These are phyloP conservation scores for Fusarium tjaetaba DNA, from an alignment of 2,329 filamentous ascomycete genomes.

Conservation along the genomic window DNA sequence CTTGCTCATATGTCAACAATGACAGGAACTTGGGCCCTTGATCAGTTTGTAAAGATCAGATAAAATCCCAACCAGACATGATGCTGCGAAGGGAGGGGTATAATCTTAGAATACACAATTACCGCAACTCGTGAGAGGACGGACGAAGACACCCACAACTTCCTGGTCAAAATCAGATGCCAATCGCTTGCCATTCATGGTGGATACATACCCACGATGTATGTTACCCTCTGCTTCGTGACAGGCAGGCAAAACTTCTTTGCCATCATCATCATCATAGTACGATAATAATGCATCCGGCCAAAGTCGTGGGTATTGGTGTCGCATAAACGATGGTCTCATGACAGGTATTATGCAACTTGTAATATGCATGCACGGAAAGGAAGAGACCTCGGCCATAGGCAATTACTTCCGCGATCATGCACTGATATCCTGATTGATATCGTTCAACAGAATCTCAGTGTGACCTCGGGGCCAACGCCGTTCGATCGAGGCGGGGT, in stretches of 20 bases:
- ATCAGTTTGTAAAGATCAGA: constrained; percentile 18
- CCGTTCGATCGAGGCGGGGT: constrained; percentile 30
- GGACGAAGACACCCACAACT: not conserved
- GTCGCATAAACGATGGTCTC: constrained; percentile 4
- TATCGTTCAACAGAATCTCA: constrained; percentile 22
- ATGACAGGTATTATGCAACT: constrained; percentile 13
- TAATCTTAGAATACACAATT: not conserved
- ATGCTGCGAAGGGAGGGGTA: not conserved
- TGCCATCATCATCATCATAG: not conserved
- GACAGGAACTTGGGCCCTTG: constrained; percentile 1
- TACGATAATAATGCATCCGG: not conserved
- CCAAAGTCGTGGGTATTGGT: not conserved
- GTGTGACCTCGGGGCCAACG: constrained; percentile 16
- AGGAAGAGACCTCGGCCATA: constrained; percentile 1
- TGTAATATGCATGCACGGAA: constrained; percentile 6
- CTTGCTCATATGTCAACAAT: constrained; percentile 21
- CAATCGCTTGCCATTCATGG: not conserved
- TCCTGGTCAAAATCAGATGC: not conserved
- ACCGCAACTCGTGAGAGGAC: not conserved
- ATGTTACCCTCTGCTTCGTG: constrained; percentile 1
- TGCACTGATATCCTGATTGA: constrained; percentile 13
- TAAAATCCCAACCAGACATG: constrained; percentile 13
- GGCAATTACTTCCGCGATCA: constrained; percentile 8
- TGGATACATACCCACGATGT: not conserved
- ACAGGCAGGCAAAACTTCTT: not conserved